These are phyloP conservation scores for Boletus reticuloceps DNA, from an alignment of 768 basidiomycete genomes.

Conservation along the genomic window DNA sequence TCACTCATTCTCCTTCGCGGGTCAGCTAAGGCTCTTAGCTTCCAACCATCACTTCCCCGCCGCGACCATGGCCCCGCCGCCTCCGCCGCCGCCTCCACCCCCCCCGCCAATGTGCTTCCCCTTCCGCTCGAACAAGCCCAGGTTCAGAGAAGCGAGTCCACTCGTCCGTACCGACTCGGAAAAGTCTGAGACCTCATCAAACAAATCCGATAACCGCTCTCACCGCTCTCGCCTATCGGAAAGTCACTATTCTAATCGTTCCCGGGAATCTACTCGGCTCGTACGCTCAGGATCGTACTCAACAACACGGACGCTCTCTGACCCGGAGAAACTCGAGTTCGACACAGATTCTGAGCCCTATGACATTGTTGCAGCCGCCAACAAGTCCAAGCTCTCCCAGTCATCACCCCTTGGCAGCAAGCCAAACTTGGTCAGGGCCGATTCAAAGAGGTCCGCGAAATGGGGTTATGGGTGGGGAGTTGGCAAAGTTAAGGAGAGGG, in stretches of 20 bases:
- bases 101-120: slow-evolving; percentile 48
- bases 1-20: slow-evolving; percentile 13
- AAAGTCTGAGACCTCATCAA: slow-evolving; percentile 46
- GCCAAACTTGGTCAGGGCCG: slow-evolving; percentile 49
- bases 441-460: slow-evolving; percentile 55
- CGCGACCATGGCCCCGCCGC: slow-evolving; percentile 44
- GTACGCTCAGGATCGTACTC: slow-evolving; percentile 45
- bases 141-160: slow-evolving; percentile 27
- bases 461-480: slow-evolving; percentile 75
- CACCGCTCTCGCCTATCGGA: slow-evolving; percentile 26
- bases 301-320: slow-evolving; percentile 38
- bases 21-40: slow-evolving; percentile 18
- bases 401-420: slow-evolving; percentile 34
- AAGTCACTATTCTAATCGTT: slow-evolving; percentile 18
- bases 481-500: slow-evolving; percentile 52
- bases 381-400: slow-evolving; percentile 41
- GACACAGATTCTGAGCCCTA: slow-evolving; percentile 62
- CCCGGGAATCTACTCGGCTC: slow-evolving; percentile 26
- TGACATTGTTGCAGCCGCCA: slow-evolving; percentile 33
- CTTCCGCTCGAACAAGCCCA: slow-evolving; percentile 37
- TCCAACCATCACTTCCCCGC: slow-evolving; percentile 12
- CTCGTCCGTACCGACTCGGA: slow-evolving; percentile 36
- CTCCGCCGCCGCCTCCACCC: slow-evolving; percentile 38
- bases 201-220: slow-evolving; percentile 26
- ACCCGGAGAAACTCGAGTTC: slow-evolving; percentile 51